Conservation (phyloP, 2,329 filamentous ascomycete species). For the Cordyceps pruinosa region DNA sequence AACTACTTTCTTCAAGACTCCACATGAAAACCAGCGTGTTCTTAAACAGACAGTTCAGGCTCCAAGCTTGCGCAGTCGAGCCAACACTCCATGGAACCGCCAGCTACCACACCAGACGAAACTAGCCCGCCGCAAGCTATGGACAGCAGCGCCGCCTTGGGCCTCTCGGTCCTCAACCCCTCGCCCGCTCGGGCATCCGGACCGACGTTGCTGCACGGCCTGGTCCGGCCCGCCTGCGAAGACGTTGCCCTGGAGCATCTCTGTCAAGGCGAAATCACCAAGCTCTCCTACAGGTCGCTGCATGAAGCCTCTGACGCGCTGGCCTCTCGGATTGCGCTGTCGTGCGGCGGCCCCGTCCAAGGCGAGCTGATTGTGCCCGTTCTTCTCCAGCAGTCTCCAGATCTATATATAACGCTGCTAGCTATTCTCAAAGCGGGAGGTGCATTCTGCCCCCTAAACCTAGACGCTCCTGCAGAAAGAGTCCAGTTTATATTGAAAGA, state of each 20-base stretch:
- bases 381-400: conserved; percentile 67
- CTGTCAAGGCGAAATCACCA: conserved; percentile 21
- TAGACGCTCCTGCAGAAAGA: conserved; percentile 70
- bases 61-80: neutral
- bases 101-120: neutral
- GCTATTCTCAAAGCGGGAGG: conserved; percentile 74
- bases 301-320: conserved; percentile 51
- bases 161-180: conserved; percentile 41
- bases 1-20: neutral
- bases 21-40: neutral
- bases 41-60: conserved; percentile 4
- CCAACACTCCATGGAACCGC: neutral
- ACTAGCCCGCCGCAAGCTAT: conserved; percentile 17
- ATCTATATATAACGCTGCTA: conserved; percentile 70
- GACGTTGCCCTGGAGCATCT: conserved; percentile 28
- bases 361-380: conserved; percentile 59
- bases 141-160: conserved; percentile 15
- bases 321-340: conserved; percentile 40
- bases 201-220: conserved; percentile 44
- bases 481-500: conserved; percentile 76
- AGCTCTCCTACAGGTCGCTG: conserved; percentile 56
- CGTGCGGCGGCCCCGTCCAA: conserved; percentile 8
- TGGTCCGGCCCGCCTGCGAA: conserved; percentile 43
- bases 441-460: conserved; percentile 77
- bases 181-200: conserved; percentile 34